A percentile compares a stretch with the other conserved stretches of the same genome.
phyloP scores from a whole-genome alignment of 2,329 filamentous ascomycete species.

The Emmonsia crescens region DNA sequence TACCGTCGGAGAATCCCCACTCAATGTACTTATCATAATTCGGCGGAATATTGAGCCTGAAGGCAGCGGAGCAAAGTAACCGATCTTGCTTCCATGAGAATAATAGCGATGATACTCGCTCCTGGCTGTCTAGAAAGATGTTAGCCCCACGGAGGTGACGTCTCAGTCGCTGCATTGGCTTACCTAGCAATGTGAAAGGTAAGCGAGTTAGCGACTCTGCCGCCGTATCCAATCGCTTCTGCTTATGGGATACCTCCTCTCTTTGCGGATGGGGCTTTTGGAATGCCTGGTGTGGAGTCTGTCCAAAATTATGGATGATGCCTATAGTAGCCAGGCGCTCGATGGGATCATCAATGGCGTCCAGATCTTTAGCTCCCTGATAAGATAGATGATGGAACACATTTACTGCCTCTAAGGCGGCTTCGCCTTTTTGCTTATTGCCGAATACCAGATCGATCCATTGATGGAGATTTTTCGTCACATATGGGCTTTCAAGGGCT shows the following conservation, averaged over 20 bases:
- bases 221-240: slow-evolving; percentile 63
- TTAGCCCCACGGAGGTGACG: slow-evolving; percentile 6
- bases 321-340: slow-evolving; percentile 83
- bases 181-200: slow-evolving; percentile 64
- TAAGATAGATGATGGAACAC: slow-evolving; percentile 96
- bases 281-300: slow-evolving; percentile 94
- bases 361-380: slow-evolving; percentile 82
- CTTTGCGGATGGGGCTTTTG: slow-evolving; percentile 65
- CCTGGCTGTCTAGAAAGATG: slow-evolving; percentile 49
- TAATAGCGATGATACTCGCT: slow-evolving; percentile 67
- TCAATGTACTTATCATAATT: slow-evolving; percentile 83
- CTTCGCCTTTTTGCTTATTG: slow-evolving; percentile 84
- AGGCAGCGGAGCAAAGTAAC: slow-evolving; percentile 70
- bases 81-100: slow-evolving; percentile 73
- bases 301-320: slow-evolving; percentile 97
- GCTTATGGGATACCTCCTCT: slow-evolving; percentile 55
- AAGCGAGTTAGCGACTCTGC: slow-evolving; percentile 66
- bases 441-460: slow-evolving; percentile 98
- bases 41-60: slow-evolving; percentile 78
- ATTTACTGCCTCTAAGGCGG: slow-evolving; percentile 81
- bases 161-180: slow-evolving; percentile 11
- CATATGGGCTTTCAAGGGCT: slow-evolving; percentile 83
- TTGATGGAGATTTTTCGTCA: slow-evolving; percentile 76
- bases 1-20: slow-evolving; percentile 92
- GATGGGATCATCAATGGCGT: slow-evolving; percentile 77